phyloP scores from a whole-genome alignment of 2,329 filamentous ascomycete genomes.

The Lachnellula cervina region DNA sequence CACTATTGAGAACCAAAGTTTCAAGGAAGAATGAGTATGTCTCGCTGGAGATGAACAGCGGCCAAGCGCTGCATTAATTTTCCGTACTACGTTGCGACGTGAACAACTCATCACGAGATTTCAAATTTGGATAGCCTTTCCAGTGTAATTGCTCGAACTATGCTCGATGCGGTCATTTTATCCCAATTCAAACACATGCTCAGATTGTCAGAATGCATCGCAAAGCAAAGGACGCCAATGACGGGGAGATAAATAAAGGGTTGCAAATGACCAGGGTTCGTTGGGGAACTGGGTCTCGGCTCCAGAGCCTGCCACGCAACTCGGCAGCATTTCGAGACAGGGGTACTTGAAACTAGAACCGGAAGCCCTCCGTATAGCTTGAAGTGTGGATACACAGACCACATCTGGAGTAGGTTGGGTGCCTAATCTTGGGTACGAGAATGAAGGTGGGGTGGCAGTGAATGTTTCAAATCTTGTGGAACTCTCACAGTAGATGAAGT shows the following conservation, averaged over 20 bases:
- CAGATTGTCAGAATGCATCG: background rate
- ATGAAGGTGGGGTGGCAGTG: background rate
- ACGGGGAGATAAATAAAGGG: background rate
- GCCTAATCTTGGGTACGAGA: background rate
- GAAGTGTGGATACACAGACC: background rate
- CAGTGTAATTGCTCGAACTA: conserved; percentile 3
- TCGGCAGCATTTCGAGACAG: background rate
- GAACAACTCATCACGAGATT: background rate
- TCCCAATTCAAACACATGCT: conserved; percentile 3
- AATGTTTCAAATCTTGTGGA: background rate
- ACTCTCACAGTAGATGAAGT: too few relatives aligned
- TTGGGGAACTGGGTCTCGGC: background rate
- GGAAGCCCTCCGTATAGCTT: background rate
- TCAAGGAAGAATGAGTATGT: too few relatives aligned
- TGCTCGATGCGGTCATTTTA: conserved; percentile 19
- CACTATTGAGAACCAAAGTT: background rate
- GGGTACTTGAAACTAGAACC: background rate
- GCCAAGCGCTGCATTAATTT: too few relatives aligned
- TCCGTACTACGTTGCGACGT: background rate
- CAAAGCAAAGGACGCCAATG: background rate
- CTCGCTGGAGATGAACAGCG: too few relatives aligned
- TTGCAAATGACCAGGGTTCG: background rate
- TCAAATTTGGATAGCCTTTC: background rate
- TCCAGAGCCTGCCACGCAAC: background rate
- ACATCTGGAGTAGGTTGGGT: background rate